Evolutionary conservation across 495 filamentous ascomycete species (phyloP), one percentile per base, ranked within the genome.

Genomic region (Neurospora sp.): DNA sequence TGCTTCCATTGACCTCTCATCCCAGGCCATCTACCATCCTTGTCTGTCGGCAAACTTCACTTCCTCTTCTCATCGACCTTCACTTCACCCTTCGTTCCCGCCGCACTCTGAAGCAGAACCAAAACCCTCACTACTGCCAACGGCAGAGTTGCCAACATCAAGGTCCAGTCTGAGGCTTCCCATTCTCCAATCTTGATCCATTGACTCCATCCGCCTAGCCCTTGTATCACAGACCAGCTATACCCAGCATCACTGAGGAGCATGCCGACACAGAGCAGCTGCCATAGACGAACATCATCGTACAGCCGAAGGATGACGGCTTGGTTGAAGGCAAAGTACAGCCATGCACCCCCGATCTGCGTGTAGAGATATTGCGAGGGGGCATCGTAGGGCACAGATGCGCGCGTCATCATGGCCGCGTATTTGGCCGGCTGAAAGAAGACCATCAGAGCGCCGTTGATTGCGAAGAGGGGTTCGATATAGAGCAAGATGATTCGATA

Each of bases 241-340:
- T 73, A 76, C 5, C 59, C 71, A 10, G 66, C 37, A 71, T 81
- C 79, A 39, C 78, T 78, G 39, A 79, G 42, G 12, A 81, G 74
- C 79, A 78, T 79, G 11, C 78, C 79, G 20, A 38, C 61, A 69
- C 74, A 79, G 38, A 81, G 66, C 37, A 79, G 69, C 42, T 80
- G 79, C 89, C 89, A 91, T 35, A 90, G 85, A 8, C 79, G 76
- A 12, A 86, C 69, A 76, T 90, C 87, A 41, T 79, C 78, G 6
- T 85, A 85, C 40, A 81, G 71, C 20, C 86, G 85, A 53, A 91
- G 79, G 22, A 90, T 83, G 27, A 90, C 78, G 18, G 86, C 87
- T 79, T 90, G 87, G 78, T 84, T 88, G 70, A 90, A 75, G 71
- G 87, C 86, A 73, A 90, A 88, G 72, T 85, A 74, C 9, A 88